Conservation (phyloP, 805 yeast species). For the Alloascoidea africana region DNA sequence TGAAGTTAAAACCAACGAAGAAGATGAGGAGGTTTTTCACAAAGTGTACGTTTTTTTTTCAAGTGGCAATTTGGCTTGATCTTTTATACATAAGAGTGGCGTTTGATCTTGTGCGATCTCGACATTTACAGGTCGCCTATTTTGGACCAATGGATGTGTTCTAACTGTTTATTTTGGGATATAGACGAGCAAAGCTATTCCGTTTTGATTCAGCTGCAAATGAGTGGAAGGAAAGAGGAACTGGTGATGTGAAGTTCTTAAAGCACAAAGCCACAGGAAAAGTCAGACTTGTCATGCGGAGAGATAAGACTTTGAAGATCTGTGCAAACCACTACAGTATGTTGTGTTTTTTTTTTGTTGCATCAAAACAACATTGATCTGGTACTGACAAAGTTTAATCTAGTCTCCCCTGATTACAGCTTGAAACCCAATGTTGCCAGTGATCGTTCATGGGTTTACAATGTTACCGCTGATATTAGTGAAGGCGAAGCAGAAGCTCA, state of each 20-base stretch:
- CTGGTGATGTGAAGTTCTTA: conserved; percentile 94
- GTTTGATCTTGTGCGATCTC: background rate
- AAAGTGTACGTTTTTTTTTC: background rate
- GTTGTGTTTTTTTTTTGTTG: conserved; percentile 4
- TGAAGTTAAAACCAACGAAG: conserved; percentile 92
- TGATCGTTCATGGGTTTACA: conserved; percentile 97
- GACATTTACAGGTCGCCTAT: background rate
- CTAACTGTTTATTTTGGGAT: too few species aligned
- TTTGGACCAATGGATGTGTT: too few species aligned
- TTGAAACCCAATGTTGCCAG: conserved; percentile 91
- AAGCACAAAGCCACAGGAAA: conserved; percentile 73
- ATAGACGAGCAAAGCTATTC: conserved; percentile 75
- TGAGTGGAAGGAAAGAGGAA: conserved; percentile 99
- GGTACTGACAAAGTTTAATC: background rate
- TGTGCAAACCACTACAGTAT: conserved; percentile 89
- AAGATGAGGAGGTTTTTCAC: conserved; percentile 66
- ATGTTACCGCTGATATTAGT: conserved; percentile 84
- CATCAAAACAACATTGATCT: conserved; percentile 1
- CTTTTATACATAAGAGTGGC: background rate
- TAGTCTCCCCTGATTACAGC: conserved; percentile 43
- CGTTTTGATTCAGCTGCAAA: conserved; percentile 48
- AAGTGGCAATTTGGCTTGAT: background rate
- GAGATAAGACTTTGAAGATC: conserved; percentile 95
- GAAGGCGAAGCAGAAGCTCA: conserved; percentile 95
- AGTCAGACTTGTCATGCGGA: conserved; percentile 89